phyloP scores from a whole-genome alignment of 257 asterid species.

The Coffea eugenioides region DNA sequence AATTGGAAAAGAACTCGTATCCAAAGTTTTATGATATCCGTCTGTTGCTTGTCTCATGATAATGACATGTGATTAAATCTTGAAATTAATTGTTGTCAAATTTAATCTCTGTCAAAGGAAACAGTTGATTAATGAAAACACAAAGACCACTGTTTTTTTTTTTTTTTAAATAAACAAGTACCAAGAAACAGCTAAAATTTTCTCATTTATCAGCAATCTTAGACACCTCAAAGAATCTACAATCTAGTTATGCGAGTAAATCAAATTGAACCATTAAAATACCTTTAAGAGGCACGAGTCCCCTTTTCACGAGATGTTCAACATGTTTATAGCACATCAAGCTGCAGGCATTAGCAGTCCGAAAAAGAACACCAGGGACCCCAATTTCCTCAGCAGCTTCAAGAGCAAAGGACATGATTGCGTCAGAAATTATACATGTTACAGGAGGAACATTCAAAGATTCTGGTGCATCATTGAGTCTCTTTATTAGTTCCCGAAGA shows the following conservation, averaged over 20 bases:
- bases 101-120: too few species aligned
- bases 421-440: constrained; percentile 27
- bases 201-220: not conserved
- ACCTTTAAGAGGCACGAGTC: constrained; percentile 27
- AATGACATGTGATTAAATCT: too few species aligned
- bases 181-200: too few species aligned
- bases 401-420: constrained; percentile 25
- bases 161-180: too few species aligned
- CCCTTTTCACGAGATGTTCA: constrained; percentile 11
- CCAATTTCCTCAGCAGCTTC: constrained; percentile 29
- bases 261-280: too few species aligned
- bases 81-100: too few species aligned
- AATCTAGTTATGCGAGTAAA: too few species aligned
- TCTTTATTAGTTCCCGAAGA: constrained; percentile 16
- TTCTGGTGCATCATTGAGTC: constrained; percentile 8
- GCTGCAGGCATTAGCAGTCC: constrained; percentile 16
- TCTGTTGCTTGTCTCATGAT: too few species aligned
- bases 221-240: not conserved
- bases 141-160: not conserved
- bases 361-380: constrained; percentile 24
- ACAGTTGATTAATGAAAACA: too few species aligned
- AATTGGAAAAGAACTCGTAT: too few species aligned
- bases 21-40: too few species aligned
- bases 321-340: constrained; percentile 12
- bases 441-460: constrained; percentile 15